Evolutionary conservation across 2,329 filamentous ascomycete species (phyloP).

Genomic region (Parastagonospora nodorum): DNA sequence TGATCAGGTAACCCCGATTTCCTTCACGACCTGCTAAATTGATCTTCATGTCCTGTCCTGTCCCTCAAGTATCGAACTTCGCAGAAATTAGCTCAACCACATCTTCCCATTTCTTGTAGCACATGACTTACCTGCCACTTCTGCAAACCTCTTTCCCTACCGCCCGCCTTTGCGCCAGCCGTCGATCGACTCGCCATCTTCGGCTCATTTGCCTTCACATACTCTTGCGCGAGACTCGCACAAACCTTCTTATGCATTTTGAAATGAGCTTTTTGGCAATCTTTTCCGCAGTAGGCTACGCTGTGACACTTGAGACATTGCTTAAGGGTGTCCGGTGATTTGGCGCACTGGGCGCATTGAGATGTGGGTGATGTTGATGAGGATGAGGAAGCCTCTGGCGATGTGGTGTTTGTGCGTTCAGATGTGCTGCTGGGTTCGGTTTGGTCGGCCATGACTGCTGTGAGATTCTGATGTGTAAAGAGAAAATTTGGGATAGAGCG

Average conservation of each 20-base stretch:
- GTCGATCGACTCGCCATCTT: slow-evolving; percentile 45
- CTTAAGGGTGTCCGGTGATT: slow-evolving; percentile 32
- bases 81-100: not conserved
- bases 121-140: slow-evolving; percentile 45
- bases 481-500: not conserved
- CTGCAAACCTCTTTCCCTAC: slow-evolving; percentile 42
- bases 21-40: too few species aligned
- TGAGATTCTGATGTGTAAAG: not conserved
- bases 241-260: slow-evolving; percentile 50
- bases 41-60: not conserved
- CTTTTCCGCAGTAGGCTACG: slow-evolving; percentile 46
- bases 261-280: slow-evolving; percentile 48
- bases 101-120: not conserved
- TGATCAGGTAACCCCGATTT: too few species aligned
- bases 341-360: slow-evolving; percentile 32
- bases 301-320: slow-evolving; percentile 48
- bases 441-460: not conserved
- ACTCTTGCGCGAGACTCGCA: slow-evolving; percentile 45
- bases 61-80: slow-evolving; percentile 1
- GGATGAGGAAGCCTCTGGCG: slow-evolving; percentile 12
- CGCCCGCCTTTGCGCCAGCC: slow-evolving; percentile 34
- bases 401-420: not conserved
- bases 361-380: slow-evolving; percentile 12
- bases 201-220: slow-evolving; percentile 44
- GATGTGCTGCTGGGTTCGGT: not conserved